Evolutionary conservation across 2,329 filamentous ascomycete genomes (phyloP).

Genomic region (Aspergillus glaucus): DNA sequence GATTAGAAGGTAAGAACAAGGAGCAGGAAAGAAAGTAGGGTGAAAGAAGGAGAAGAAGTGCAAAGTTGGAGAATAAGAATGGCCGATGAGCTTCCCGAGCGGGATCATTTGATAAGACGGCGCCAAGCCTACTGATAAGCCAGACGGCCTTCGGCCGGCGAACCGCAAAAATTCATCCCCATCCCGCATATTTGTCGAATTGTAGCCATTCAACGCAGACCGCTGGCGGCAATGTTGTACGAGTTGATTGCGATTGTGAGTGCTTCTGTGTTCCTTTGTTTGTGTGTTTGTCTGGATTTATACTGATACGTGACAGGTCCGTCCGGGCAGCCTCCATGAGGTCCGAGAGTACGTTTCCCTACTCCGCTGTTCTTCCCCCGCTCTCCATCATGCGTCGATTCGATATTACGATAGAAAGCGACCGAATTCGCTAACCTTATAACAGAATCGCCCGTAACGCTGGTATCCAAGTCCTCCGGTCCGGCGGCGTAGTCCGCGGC

Average conservation of each 20-base stretch:
- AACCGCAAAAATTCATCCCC: constrained; percentile 5
- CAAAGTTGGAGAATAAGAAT: constrained; percentile 11
- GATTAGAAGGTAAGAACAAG: constrained; percentile 5
- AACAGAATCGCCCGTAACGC: constrained; percentile 78
- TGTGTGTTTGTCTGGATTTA: background rate
- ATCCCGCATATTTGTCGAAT: constrained; percentile 11
- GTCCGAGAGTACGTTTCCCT: constrained; percentile 75
- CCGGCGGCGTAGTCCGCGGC: constrained; percentile 84
- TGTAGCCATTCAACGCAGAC: constrained; percentile 15
- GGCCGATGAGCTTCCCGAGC: constrained; percentile 14
- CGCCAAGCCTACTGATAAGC: constrained; percentile 23
- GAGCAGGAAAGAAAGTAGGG: constrained; percentile 6
- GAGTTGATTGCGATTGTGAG: constrained; percentile 92
- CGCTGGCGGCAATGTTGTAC: constrained; percentile 68
- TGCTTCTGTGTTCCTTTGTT: constrained; percentile 31
- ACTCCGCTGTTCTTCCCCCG: background rate
- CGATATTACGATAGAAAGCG: background rate
- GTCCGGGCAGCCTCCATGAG: constrained; percentile 80
- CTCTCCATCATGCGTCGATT: constrained; percentile 4
- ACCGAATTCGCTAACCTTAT: constrained; percentile 3
- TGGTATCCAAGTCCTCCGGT: constrained; percentile 72
- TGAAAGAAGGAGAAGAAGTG: constrained; percentile 8
- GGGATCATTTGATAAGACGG: constrained; percentile 15
- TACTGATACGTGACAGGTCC: constrained; percentile 58
- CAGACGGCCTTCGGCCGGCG: constrained; percentile 2